phyloP scores from a whole-genome alignment of 164 flowering plant genomes.

The Tetracentron sinense region DNA sequence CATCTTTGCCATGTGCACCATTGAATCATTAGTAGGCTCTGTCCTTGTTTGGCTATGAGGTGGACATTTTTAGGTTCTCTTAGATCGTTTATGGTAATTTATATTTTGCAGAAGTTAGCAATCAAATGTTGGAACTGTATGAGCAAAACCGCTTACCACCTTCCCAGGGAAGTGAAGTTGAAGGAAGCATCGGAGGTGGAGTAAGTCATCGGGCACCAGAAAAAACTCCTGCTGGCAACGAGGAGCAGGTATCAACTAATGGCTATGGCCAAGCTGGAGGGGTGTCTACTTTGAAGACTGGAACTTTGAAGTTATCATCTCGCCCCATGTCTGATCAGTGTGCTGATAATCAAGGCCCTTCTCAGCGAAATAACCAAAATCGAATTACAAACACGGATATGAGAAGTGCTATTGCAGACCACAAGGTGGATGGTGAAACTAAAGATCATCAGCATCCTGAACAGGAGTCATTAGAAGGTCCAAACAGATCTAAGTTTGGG shows the following conservation, averaged over 20 bases:
- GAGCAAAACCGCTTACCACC: constrained; percentile 80
- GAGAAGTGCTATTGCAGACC: constrained; percentile 34
- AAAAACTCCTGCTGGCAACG: constrained; percentile 42
- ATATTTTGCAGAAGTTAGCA: constrained; percentile 83
- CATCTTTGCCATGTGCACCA: neutral
- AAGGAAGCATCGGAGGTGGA: constrained; percentile 55
- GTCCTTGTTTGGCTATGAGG: neutral
- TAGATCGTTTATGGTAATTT: constrained; percentile 2
- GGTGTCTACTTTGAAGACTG: constrained; percentile 19
- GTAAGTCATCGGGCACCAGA: constrained; percentile 32
- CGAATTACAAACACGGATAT: constrained; percentile 38
- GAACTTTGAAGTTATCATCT: constrained; percentile 25
- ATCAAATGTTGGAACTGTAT: constrained; percentile 94
- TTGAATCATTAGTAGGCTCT: neutral
- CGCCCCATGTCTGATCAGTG: constrained; percentile 28
- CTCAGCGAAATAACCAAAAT: constrained; percentile 34
- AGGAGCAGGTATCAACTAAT: constrained; percentile 32
- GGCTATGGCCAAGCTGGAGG: constrained; percentile 25
- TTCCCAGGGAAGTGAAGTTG: constrained; percentile 75
- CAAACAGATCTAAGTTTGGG: constrained; percentile 19
- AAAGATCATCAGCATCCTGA: constrained; percentile 29
- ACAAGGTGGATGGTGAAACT: constrained; percentile 33
- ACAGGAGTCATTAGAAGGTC: constrained; percentile 28
- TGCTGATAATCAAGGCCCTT: constrained; percentile 34
- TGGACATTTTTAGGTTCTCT: neutral